A percentile compares a stretch with the other conserved stretches of the same genome.
These are phyloP conservation scores for Vanilla planifolia DNA, from an alignment of 106 monocot genomes.

Conservation along the genomic window DNA sequence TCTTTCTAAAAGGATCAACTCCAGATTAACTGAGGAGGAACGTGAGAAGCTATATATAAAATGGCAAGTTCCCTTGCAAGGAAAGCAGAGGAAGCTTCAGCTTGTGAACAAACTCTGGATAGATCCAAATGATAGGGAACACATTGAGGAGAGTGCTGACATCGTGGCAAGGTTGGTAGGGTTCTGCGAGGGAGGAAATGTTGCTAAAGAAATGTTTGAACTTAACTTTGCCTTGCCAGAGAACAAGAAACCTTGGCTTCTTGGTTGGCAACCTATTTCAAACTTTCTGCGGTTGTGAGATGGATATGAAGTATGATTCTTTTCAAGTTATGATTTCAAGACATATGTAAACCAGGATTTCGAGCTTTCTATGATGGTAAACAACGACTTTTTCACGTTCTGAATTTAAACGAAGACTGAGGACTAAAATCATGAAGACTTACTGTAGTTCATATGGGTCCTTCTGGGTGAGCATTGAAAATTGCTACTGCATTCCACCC, in stretches of 20 bases:
- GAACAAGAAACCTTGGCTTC: slow-evolving; percentile 81
- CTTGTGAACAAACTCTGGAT: slow-evolving; percentile 87
- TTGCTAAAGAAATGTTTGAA: slow-evolving; percentile 95
- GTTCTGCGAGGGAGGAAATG: slow-evolving; percentile 79
- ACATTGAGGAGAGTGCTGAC: slow-evolving; percentile 87
- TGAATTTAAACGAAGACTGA: too few relatives aligned
- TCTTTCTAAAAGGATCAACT: slow-evolving; percentile 59
- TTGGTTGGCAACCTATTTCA: slow-evolving; percentile 79
- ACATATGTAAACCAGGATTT: too few relatives aligned
- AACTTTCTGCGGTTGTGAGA: slow-evolving; percentile 59
- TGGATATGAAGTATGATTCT: too few relatives aligned
- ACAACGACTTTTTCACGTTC: too few relatives aligned
- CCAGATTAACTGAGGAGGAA: slow-evolving; percentile 74
- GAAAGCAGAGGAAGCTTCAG: slow-evolving; percentile 83
- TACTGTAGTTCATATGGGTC: too few relatives aligned
- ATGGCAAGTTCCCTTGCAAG: slow-evolving; percentile 76
- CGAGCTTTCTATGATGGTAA: too few relatives aligned
- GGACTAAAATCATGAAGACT: too few relatives aligned
- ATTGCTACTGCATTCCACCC: too few relatives aligned
- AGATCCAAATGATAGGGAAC: slow-evolving; percentile 49
- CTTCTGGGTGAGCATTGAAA: too few relatives aligned
- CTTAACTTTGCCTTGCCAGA: slow-evolving; percentile 73
- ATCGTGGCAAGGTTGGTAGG: slow-evolving; percentile 87
- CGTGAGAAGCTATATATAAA: slow-evolving; percentile 63
- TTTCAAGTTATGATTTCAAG: too few relatives aligned